Percentiles rank a stretch among this genome's conserved stretches.
Conservation (phyloP, 352 stramenopile genomes). For the Globisporangium nunn region DNA sequence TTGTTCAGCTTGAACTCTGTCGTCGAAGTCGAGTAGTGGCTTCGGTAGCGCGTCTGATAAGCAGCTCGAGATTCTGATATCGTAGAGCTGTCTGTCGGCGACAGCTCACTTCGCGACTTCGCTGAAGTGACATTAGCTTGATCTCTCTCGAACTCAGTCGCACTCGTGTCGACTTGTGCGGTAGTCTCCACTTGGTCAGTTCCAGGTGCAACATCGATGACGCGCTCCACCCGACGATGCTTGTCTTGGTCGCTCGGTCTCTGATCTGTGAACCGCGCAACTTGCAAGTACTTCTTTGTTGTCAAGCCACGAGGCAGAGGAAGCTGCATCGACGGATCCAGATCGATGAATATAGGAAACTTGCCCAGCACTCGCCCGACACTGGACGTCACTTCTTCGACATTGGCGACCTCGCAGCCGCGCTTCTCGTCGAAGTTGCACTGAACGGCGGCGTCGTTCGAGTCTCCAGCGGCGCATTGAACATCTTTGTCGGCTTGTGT, state of each 20-base stretch:
- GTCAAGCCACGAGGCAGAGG: not conserved
- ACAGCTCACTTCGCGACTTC: not conserved
- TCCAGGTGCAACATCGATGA: not conserved
- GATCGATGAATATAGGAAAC: slow-evolving; percentile 29
- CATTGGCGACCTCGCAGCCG: not conserved
- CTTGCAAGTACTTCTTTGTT: slow-evolving; percentile 22
- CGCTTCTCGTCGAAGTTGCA: not conserved
- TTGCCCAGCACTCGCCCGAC: slow-evolving; percentile 7
- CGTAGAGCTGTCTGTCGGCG: not conserved
- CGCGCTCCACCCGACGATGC: not conserved
- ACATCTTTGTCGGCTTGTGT: not conserved
- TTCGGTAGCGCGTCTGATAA: slow-evolving; percentile 5
- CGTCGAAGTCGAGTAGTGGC: not conserved
- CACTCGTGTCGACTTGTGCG: not conserved
- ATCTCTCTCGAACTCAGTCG: not conserved
- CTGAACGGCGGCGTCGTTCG: slow-evolving; percentile 2
- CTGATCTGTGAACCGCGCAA: slow-evolving; percentile 16
- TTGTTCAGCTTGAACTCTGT: not conserved
- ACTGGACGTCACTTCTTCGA: not conserved
- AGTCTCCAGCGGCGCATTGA: not conserved
- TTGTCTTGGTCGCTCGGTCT: not conserved
- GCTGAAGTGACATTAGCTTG: not conserved
- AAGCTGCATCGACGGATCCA: slow-evolving; percentile 8
- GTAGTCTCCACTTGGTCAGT: no score
- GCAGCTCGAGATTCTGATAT: not conserved